Evolutionary conservation across 1,284 basidiomycete species (phyloP).

Genomic region (Vanrija pseudolonga): DNA sequence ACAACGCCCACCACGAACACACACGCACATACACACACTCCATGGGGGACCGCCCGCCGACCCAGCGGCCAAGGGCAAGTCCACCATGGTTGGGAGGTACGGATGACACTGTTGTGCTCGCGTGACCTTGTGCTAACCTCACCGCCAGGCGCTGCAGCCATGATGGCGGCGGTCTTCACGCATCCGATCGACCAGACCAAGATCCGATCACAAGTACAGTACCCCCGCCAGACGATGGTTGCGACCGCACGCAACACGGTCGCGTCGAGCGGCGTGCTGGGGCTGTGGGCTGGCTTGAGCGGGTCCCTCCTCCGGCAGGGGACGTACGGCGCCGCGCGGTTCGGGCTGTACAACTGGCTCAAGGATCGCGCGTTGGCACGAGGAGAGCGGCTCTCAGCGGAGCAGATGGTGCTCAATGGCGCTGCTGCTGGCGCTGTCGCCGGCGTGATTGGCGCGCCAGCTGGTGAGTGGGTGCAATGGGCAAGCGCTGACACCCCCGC

Average conservation of each 20-base stretch:
- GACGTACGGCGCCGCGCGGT: constrained; percentile 45
- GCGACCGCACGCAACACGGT: constrained; percentile 69
- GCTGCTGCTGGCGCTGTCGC: constrained; percentile 41
- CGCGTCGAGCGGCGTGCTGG: constrained; percentile 45
- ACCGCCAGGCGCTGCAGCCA: constrained; percentile 64
- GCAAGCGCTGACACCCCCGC: constrained; percentile 43
- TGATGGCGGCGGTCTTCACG: constrained; percentile 73
- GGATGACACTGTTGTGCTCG: background rate
- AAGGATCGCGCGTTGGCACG: constrained; percentile 36
- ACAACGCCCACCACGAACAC: too few relatives aligned
- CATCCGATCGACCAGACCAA: constrained; percentile 85
- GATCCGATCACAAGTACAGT: constrained; percentile 70
- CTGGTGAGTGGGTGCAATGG: constrained; percentile 52
- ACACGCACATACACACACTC: too few relatives aligned
- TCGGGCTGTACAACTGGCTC: constrained; percentile 46
- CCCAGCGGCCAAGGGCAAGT: background rate
- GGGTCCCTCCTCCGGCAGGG: constrained; percentile 48
- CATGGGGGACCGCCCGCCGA: too few relatives aligned
- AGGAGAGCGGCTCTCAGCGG: constrained; percentile 4
- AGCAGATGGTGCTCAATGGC: constrained; percentile 19
- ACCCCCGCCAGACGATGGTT: constrained; percentile 80
- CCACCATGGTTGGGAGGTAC: constrained; percentile 21
- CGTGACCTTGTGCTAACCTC: constrained; percentile 1
- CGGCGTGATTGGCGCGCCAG: constrained; percentile 31
- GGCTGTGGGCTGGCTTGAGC: constrained; percentile 48